Percentiles rank a stretch among this genome's conserved stretches.
Evolutionary conservation across 306 rosid species (phyloP).

Genomic region (Vigna hirtella): DNA sequence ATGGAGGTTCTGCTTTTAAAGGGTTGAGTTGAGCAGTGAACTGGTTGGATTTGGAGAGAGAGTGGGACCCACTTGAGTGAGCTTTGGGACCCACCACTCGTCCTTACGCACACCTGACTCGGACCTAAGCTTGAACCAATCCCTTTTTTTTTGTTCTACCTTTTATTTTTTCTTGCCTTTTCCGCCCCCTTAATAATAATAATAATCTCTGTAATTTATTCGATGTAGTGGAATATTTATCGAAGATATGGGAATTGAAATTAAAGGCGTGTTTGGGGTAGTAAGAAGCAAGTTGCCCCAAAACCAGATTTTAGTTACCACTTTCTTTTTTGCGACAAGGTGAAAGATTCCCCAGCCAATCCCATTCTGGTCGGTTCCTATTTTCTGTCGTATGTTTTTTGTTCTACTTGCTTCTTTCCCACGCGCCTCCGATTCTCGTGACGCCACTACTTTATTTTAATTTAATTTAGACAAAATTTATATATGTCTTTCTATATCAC

Average conservation of each 20-base stretch:
- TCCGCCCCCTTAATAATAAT: neutral
- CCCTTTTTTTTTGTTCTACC: constrained; percentile 22
- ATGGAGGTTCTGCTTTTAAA: constrained; percentile 63
- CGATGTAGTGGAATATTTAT: neutral
- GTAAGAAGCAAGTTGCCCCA: constrained; percentile 8
- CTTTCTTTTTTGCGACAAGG: constrained; percentile 25
- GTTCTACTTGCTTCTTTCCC: neutral
- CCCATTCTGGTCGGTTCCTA: constrained; percentile 52
- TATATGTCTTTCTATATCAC: too few relatives aligned
- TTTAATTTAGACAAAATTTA: too few relatives aligned
- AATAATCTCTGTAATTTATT: neutral
- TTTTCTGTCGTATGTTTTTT: neutral
- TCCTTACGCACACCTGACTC: constrained; percentile 15
- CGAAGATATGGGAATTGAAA: neutral
- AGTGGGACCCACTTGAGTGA: constrained; percentile 51
- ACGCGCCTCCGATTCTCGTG: too few relatives aligned
- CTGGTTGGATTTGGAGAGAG: neutral
- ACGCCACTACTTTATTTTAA: too few relatives aligned
- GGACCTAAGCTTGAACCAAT: constrained; percentile 30
- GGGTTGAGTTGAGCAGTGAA: neutral
- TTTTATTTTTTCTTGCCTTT: neutral
- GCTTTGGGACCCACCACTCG: constrained; percentile 48
- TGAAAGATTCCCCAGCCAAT: constrained; percentile 56
- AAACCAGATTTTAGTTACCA: constrained; percentile 15
- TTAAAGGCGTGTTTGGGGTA: constrained; percentile 31